Evolutionary conservation across 768 basidiomycete genomes (phyloP), one percentile per base, ranked within the genome.

Genomic region (Suillus tomentosus): DNA sequence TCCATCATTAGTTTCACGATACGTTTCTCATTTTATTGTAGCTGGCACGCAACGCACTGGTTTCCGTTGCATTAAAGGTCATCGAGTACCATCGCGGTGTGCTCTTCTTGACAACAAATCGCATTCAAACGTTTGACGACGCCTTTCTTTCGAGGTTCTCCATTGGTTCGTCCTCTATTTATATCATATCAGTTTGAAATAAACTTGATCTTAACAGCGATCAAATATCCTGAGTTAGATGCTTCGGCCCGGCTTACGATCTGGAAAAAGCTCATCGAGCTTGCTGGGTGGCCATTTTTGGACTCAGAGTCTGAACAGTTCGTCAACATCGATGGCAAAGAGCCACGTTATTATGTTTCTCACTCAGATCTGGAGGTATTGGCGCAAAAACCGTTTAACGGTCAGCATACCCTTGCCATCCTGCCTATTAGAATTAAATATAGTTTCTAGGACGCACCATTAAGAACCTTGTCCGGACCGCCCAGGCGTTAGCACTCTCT

Each of bases 111-210:
- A 85, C 85, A 40, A 85, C 84, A 22, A 85, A 58, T 58, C 56
- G 57, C 1, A 14, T 58, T 31, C 40, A 58, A 58, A 42, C 40
- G 17, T 87, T 88, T 73, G 87, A 89, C 70, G 85, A 86, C 65
- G 88, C 88, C 10, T 89, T 88, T 82, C 81, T 87, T 60, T 87
- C 85, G 19, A 84, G 87, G 62, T 86, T 87, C 68, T 87, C 86
- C 71, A 85, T 88, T 66, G 86, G 69, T 71, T 19, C 15, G 66
- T 63, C 42, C 36, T 24, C 15, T 56, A 11, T 50, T 24, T 22
- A 48, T 53, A 11, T 17, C 42, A 58, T 15, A 17, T 4, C 24
- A 43, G 10, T 5, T 57, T 19, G 42, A 40, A 34, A 39, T 7
- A 24, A 14, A 56, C n/a, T 37, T 9, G 5, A 17, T 14, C 50